Percentiles rank a stretch among this genome's conserved stretches.
Evolutionary conservation across 2,329 filamentous ascomycete species (phyloP).

Genomic region (Aspergillus jensenii): DNA sequence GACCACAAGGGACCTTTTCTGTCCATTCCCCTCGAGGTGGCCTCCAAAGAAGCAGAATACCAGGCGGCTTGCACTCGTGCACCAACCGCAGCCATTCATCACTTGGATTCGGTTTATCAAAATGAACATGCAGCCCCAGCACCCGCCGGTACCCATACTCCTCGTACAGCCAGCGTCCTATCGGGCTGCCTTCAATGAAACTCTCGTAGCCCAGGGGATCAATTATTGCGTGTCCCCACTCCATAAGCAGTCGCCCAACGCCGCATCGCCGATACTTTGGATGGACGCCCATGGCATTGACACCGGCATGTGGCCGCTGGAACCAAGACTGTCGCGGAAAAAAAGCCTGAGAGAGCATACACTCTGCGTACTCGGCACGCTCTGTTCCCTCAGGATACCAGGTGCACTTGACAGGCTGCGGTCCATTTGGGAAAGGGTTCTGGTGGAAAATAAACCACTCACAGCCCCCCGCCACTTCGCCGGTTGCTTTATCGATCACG

Average conservation of each 20-base stretch:
- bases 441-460: slow-evolving; percentile 19
- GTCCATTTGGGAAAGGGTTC: slow-evolving; percentile 18
- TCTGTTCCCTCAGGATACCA: slow-evolving; percentile 19
- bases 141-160: slow-evolving; percentile 16
- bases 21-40: slow-evolving; percentile 17
- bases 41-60: slow-evolving; percentile 18
- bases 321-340: slow-evolving; percentile 17
- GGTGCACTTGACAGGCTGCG: slow-evolving; percentile 16
- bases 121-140: slow-evolving; percentile 14
- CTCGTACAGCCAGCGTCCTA: slow-evolving; percentile 18
- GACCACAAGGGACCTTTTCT: slow-evolving; percentile 15
- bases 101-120: slow-evolving; percentile 17
- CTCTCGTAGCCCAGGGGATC: slow-evolving; percentile 19
- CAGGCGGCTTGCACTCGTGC: slow-evolving; percentile 17
- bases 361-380: slow-evolving; percentile 15
- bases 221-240: slow-evolving; percentile 19
- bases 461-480: slow-evolving; percentile 14
- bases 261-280: slow-evolving; percentile 16
- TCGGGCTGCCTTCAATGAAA: slow-evolving; percentile 17
- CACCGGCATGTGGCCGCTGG: slow-evolving; percentile 15
- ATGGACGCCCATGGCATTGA: slow-evolving; percentile 19
- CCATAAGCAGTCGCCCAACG: slow-evolving; percentile 16
- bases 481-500: slow-evolving; percentile 15
- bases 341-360: slow-evolving; percentile 13
- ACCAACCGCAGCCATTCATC: slow-evolving; percentile 17